Evolutionary conservation across 2,329 filamentous ascomycete species (phyloP).

Genomic region (Massarina eburnea): DNA sequence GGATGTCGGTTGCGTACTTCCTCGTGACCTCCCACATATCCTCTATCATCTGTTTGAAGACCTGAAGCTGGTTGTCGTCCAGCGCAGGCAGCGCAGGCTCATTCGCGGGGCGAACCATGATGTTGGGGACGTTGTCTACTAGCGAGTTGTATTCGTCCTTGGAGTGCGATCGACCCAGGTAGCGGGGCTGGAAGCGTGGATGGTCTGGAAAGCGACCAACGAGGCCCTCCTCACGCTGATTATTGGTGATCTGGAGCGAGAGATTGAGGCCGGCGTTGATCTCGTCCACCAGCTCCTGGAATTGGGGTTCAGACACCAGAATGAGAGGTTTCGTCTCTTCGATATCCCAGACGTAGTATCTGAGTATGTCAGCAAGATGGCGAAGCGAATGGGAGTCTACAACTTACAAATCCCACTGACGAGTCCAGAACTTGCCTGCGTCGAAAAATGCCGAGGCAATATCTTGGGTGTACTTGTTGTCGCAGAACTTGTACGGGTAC

Average conservation of each 20-base stretch:
- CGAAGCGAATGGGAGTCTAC: constrained; percentile 3
- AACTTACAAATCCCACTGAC: constrained; percentile 76
- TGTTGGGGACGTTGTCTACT: constrained; percentile 21
- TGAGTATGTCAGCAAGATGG: constrained; percentile 34
- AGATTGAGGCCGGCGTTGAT: constrained; percentile 62
- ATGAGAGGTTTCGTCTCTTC: constrained; percentile 57
- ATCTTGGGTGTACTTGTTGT: constrained; percentile 50
- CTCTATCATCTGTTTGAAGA: constrained; percentile 59
- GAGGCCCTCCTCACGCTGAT: constrained; percentile 58
- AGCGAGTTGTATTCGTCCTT: constrained; percentile 48
- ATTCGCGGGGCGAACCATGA: constrained; percentile 12
- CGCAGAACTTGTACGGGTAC: constrained; percentile 64
- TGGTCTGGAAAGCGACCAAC: constrained; percentile 62
- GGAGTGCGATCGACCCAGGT: constrained; percentile 61
- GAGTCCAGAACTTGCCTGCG: constrained; percentile 57
- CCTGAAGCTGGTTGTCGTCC: constrained; percentile 44
- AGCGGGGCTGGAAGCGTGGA: constrained; percentile 66
- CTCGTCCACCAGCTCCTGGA: constrained; percentile 63
- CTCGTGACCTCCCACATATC: constrained; percentile 54
- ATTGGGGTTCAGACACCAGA: constrained; percentile 68
- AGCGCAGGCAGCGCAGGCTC: constrained; percentile 26
- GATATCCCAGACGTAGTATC: constrained; percentile 65
- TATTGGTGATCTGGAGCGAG: constrained; percentile 60
- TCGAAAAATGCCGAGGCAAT: constrained; percentile 60
- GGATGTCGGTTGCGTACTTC: no score